Conservation (phyloP, 768 basidiomycete species). For the Mycena capillaripes region DNA sequence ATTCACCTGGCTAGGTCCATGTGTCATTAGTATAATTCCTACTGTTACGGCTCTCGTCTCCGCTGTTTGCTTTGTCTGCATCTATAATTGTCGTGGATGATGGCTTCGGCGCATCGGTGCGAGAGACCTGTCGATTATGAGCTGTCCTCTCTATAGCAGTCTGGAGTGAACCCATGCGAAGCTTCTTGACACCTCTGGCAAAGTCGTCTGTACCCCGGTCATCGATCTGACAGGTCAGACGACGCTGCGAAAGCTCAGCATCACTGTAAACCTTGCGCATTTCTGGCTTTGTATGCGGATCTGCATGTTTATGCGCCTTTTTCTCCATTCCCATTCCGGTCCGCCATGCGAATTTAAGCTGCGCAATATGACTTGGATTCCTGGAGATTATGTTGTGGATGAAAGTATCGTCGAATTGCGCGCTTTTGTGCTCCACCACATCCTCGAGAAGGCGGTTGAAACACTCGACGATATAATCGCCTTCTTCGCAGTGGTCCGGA, state of each 20-base stretch:
- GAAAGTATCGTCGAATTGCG: slow-evolving; percentile 45
- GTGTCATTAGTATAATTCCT: no score
- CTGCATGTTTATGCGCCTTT: no score
- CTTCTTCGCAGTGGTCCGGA: slow-evolving; percentile 29
- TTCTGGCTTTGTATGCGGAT: slow-evolving; percentile 32
- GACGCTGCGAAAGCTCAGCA: slow-evolving; percentile 37
- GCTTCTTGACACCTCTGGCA: slow-evolving; percentile 23
- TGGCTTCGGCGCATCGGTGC: no score
- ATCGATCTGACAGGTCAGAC: slow-evolving; percentile 33
- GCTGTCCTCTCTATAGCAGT: no score
- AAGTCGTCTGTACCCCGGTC: slow-evolving; percentile 37
- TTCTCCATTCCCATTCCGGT: not conserved
- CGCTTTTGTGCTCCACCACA: slow-evolving; percentile 43
- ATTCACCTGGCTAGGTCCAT: no score
- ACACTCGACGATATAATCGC: slow-evolving; percentile 51
- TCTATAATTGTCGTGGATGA: no score
- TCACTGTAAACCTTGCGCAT: slow-evolving; percentile 32
- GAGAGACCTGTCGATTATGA: no score
- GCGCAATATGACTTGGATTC: slow-evolving; percentile 48
- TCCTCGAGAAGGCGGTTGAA: slow-evolving; percentile 49
- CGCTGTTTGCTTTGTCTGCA: no score
- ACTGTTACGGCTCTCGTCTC: no score
- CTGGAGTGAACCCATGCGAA: no score
- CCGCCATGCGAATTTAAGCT: slow-evolving; percentile 46
- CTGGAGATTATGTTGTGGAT: slow-evolving; percentile 46